Percentiles rank a stretch among this genome's conserved stretches.
phyloP scores from a whole-genome alignment of 192 early-diverging fungal species.

The Rhizoclosmatium sp. region DNA sequence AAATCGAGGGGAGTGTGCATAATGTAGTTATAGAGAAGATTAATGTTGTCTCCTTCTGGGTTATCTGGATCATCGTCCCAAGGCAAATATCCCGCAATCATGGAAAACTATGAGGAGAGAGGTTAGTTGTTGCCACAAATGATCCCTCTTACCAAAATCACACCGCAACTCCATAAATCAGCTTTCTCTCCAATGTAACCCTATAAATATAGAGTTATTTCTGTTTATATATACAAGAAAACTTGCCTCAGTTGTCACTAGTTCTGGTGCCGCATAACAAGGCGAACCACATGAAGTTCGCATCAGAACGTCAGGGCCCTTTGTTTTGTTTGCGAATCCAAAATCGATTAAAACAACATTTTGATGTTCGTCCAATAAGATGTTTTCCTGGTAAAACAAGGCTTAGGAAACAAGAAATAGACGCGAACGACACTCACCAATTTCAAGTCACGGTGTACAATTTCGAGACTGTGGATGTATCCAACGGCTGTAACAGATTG shows the following conservation, averaged over 20 bases:
- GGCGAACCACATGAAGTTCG: conserved; percentile 96
- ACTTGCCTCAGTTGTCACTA: conserved; percentile 88
- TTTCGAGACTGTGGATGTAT: conserved; percentile 89
- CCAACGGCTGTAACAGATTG: conserved; percentile 67
- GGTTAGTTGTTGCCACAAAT: not conserved
- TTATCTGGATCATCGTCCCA: conserved; percentile 69
- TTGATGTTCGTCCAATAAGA: conserved; percentile 87
- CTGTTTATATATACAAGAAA: conserved; percentile 5
- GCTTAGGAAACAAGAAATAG: conserved; percentile 1
- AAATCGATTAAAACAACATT: conserved; percentile 98
- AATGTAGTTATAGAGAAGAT: conserved; percentile 69
- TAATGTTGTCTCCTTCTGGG: conserved; percentile 67
- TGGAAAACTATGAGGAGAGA: conserved; percentile 49
- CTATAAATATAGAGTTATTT: conserved; percentile 37
- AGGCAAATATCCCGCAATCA: conserved; percentile 70
- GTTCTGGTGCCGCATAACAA: conserved; percentile 98
- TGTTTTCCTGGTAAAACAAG: conserved; percentile 74
- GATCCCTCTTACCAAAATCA: conserved; percentile 72
- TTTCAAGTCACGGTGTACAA: conserved; percentile 97
- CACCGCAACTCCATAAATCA: conserved; percentile 98
- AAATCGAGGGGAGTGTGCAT: conserved; percentile 64
- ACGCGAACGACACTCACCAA: conserved; percentile 62
- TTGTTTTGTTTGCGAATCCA: conserved; percentile 94
- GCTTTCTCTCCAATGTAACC: conserved; percentile 95
- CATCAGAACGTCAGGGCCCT: conserved; percentile 69